These are phyloP conservation scores for Coccomyxa subellipsoidea DNA, from an alignment of 163 green algal genomes.

Conservation along the genomic window DNA sequence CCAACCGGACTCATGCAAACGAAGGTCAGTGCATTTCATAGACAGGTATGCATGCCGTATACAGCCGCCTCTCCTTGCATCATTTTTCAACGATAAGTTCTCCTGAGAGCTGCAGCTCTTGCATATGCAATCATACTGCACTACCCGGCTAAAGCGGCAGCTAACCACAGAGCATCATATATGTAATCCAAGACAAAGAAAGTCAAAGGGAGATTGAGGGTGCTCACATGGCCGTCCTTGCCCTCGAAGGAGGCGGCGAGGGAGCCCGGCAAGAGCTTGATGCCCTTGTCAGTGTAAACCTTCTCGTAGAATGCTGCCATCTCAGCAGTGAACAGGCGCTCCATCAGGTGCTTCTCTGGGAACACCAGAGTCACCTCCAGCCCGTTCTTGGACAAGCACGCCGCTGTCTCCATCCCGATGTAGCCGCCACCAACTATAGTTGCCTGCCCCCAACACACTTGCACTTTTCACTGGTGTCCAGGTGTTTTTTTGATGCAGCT, in stretches of 20 bases:
- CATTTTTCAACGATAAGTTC: too few relatives aligned
- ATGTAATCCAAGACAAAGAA: too few relatives aligned
- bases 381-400: slow-evolving; percentile 49
- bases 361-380: slow-evolving; percentile 74
- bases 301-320: slow-evolving; percentile 82
- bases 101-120: too few relatives aligned
- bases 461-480: too few relatives aligned
- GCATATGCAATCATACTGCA: too few relatives aligned
- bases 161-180: too few relatives aligned
- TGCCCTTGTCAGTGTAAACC: slow-evolving; percentile 67
- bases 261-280: slow-evolving; percentile 68
- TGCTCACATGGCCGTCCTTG: slow-evolving; percentile 38
- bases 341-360: slow-evolving; percentile 72
- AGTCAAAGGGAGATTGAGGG: background rate
- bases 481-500: too few relatives aligned
- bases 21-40: too few relatives aligned
- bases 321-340: slow-evolving; percentile 66
- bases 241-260: slow-evolving; percentile 45
- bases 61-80: too few relatives aligned
- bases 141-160: too few relatives aligned
- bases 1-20: too few relatives aligned
- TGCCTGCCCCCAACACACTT: slow-evolving; percentile 28
- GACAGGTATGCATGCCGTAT: too few relatives aligned
- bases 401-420: slow-evolving; percentile 78
- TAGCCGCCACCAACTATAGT: slow-evolving; percentile 80